These are phyloP conservation scores for Rhodotorula sp. DNA, from an alignment of 1,284 basidiomycete species.

Conservation along the genomic window DNA sequence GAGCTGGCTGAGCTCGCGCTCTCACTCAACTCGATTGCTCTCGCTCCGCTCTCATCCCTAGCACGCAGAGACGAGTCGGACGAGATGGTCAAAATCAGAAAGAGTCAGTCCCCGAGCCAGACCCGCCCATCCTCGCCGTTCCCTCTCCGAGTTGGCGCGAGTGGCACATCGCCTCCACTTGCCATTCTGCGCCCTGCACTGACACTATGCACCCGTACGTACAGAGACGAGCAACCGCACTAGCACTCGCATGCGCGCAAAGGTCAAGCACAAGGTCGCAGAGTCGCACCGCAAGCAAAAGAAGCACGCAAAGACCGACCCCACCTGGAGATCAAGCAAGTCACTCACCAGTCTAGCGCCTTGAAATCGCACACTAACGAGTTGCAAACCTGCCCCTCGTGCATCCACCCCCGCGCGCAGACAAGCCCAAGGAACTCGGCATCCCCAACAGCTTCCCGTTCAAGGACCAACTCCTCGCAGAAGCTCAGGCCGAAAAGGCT, in stretches of 20 bases:
- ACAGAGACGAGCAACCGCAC: conserved; percentile 81
- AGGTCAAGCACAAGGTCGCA: conserved; percentile 72
- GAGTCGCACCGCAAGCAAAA: conserved; percentile 75
- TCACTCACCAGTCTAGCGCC: conserved; percentile 38
- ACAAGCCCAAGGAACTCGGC: conserved; percentile 82
- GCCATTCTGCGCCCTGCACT: not conserved
- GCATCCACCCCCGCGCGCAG: conserved; percentile 49
- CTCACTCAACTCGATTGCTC: not conserved
- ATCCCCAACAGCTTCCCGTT: conserved; percentile 97
- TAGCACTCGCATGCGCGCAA: conserved; percentile 69
- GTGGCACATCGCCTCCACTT: not conserved
- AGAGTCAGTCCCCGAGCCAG: conserved; percentile 26
- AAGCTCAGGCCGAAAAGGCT: conserved; percentile 67
- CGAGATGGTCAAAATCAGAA: conserved; percentile 42
- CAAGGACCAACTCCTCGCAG: conserved; percentile 94
- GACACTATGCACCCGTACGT: not conserved
- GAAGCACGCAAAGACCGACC: conserved; percentile 76
- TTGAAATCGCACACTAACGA: too few relatives aligned
- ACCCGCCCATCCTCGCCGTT: too few relatives aligned
- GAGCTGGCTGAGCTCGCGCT: too few relatives aligned
- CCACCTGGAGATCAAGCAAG: conserved; percentile 82
- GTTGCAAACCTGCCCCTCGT: not conserved
- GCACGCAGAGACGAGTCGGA: not conserved
- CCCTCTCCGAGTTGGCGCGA: too few relatives aligned
- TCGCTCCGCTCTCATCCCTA: not conserved